These are phyloP conservation scores for Arthrobotrys pseudoclavata DNA, from an alignment of 2,329 filamentous ascomycete species.

Conservation along the genomic window DNA sequence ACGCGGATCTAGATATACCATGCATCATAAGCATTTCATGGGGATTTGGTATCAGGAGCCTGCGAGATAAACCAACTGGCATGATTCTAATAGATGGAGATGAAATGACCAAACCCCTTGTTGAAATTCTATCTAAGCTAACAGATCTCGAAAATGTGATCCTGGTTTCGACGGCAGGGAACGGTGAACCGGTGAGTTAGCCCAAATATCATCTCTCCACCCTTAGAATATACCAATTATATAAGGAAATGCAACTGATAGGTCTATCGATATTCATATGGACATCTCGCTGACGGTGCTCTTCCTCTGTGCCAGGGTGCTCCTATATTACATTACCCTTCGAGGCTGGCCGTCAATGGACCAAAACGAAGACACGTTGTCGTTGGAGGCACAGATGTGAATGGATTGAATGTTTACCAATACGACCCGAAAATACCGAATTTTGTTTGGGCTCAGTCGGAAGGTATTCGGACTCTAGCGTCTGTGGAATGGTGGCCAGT, in stretches of 20 bases:
- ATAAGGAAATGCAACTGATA: too few species aligned
- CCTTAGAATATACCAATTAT: too few species aligned
- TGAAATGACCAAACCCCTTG: background rate
- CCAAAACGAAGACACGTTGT: background rate
- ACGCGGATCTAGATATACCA: slow-evolving; percentile 6
- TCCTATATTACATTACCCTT: background rate
- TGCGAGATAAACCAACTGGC: too few species aligned
- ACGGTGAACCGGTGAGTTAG: background rate
- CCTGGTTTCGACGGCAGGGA: slow-evolving; percentile 11
- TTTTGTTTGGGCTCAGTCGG: background rate
- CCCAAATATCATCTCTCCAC: too few species aligned
- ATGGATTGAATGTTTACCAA: slow-evolving; percentile 5
- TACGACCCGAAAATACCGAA: background rate
- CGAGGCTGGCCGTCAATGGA: background rate
- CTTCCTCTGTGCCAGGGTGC: background rate
- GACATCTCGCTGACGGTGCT: background rate
- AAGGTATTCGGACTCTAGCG: background rate
- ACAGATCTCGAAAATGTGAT: slow-evolving; percentile 20
- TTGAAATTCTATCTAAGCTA: background rate
- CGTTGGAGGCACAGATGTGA: background rate
- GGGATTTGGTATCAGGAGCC: background rate
- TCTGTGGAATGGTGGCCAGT: too few species aligned
- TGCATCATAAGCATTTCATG: slow-evolving; percentile 29
- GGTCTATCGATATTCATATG: too few species aligned
- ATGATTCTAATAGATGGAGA: background rate